Conservation (phyloP, 306 rosid species). For the Gastrolobium villosum region DNA sequence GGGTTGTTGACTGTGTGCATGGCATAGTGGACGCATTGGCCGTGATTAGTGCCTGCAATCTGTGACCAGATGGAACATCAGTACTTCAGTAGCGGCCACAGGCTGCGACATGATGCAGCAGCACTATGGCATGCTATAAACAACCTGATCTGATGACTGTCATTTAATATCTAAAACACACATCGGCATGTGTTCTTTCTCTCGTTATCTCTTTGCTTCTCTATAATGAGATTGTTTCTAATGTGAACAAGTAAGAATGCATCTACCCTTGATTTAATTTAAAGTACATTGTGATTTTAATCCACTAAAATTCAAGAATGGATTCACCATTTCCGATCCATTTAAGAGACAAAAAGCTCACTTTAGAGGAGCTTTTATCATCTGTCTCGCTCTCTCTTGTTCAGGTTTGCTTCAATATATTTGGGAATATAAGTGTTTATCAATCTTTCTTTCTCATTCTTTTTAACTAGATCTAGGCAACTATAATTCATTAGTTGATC, state of each 20-base stretch:
- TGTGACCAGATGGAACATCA: too few species aligned
- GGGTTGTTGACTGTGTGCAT: too few species aligned
- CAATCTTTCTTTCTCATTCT: neutral
- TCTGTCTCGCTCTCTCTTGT: neutral
- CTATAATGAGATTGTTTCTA: too few species aligned
- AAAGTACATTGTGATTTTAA: too few species aligned
- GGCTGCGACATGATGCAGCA: too few species aligned
- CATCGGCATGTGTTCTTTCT: neutral
- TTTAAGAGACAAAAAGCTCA: neutral
- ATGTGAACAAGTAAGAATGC: too few species aligned
- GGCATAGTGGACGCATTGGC: too few species aligned
- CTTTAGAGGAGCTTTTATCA: neutral
- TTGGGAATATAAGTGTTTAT: conserved; percentile 2
- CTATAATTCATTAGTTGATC: neutral
- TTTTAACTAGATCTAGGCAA: neutral
- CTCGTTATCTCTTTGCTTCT: neutral
- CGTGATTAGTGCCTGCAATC: too few species aligned
- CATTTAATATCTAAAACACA: neutral
- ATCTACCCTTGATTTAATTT: too few species aligned
- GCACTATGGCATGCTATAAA: neutral
- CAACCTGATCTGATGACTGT: neutral
- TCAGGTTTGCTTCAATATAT: neutral
- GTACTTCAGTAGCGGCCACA: too few species aligned
- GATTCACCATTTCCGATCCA: neutral
- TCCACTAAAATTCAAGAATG: neutral